Conservation (phyloP, 2,329 filamentous ascomycete species). For the Xylariaceae sp. region DNA sequence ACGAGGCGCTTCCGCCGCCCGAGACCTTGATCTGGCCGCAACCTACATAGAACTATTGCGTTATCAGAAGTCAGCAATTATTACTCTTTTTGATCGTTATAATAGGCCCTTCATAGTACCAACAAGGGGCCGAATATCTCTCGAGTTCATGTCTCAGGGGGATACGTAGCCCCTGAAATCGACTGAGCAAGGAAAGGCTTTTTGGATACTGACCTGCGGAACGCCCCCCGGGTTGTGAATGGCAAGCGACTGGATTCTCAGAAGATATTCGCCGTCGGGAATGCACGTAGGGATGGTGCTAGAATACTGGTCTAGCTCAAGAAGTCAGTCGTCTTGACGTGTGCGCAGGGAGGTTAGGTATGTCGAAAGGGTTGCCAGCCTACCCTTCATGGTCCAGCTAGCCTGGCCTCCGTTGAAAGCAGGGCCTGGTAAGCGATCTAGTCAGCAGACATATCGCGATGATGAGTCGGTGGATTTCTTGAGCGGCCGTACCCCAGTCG, state of each 20-base stretch:
- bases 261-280: slow-evolving; percentile 58
- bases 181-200: too few species aligned
- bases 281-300: slow-evolving; percentile 55
- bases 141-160: too few species aligned
- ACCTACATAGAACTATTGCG: slow-evolving; percentile 50
- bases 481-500: slow-evolving; percentile 37
- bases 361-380: not conserved
- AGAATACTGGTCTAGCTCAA: slow-evolving; percentile 36
- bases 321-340: not conserved
- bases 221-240: slow-evolving; percentile 57
- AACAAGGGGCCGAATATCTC: too few species aligned
- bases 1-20: slow-evolving; percentile 43
- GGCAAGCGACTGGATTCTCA: slow-evolving; percentile 62
- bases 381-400: slow-evolving; percentile 40
- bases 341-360: not conserved
- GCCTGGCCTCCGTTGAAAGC: slow-evolving; percentile 38
- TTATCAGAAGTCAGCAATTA: too few species aligned
- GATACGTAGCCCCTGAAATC: too few species aligned
- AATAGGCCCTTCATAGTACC: too few species aligned
- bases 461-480: not conserved
- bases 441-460: not conserved
- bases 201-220: too few species aligned
- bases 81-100: too few species aligned
- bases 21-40: slow-evolving; percentile 51
- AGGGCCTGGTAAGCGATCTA: slow-evolving; percentile 28